These are phyloP conservation scores for Immersiella caudata DNA, from an alignment of 495 filamentous ascomycete species.

Conservation along the genomic window DNA sequence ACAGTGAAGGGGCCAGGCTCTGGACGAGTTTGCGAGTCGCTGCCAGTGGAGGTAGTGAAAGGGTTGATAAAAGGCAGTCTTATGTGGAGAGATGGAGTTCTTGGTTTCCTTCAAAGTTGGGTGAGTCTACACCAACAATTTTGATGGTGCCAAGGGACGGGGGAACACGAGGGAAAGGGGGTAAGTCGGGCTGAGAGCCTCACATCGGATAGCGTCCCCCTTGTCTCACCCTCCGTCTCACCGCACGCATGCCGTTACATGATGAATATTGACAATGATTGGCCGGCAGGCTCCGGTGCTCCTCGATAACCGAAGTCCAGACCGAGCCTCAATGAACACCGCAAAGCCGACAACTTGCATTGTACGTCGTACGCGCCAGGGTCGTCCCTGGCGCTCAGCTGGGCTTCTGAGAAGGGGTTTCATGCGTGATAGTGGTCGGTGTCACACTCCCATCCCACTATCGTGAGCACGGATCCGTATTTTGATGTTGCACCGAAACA, in stretches of 20 bases:
- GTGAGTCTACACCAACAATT: too few relatives aligned
- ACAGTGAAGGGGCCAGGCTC: neutral
- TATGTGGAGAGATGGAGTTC: too few relatives aligned
- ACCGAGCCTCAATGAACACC: neutral
- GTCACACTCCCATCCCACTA: neutral
- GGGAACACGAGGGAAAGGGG: neutral
- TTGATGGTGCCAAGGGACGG: neutral
- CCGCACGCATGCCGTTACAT: too few relatives aligned
- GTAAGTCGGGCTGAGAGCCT: neutral
- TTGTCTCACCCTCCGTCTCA: neutral
- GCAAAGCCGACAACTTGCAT: neutral
- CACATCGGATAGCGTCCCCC: neutral
- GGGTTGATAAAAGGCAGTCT: too few relatives aligned
- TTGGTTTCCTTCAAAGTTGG: too few relatives aligned
- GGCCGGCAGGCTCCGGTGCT: neutral
- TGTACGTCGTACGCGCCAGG: neutral
- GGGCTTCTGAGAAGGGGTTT: neutral
- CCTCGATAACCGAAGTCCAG: neutral
- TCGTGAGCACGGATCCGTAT: neutral
- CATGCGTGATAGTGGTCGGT: neutral
- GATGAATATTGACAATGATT: neutral
- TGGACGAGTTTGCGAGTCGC: neutral
- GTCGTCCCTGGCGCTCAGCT: neutral
- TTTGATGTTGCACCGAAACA: neutral
- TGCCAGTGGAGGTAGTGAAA: too few relatives aligned